These are phyloP conservation scores for Metschnikowia drakensbergensis DNA, from an alignment of 805 yeast genomes.

Conservation along the genomic window DNA sequence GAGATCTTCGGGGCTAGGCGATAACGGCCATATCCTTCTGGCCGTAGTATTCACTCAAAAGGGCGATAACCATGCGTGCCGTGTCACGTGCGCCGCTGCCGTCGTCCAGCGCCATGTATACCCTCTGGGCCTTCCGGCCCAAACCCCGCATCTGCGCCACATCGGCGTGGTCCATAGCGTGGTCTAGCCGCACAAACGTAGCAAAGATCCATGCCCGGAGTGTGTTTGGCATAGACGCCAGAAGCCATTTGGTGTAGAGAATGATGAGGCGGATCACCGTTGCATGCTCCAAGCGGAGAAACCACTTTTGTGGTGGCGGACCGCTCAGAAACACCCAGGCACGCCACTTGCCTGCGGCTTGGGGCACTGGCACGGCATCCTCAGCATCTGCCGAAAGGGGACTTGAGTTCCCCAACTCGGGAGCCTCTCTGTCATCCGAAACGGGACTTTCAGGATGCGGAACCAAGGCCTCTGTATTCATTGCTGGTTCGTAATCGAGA, in stretches of 20 bases:
- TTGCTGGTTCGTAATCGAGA: no score
- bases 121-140: conserved; percentile 36
- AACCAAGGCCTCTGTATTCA: no score
- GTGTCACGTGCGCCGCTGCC: conserved; percentile 11
- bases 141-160: conserved; percentile 32
- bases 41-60: conserved; percentile 33
- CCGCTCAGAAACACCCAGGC: conserved; percentile 22
- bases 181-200: conserved; percentile 34
- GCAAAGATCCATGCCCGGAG: conserved; percentile 37
- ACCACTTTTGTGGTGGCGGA: conserved; percentile 27
- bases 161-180: conserved; percentile 31
- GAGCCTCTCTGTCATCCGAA: no score
- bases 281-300: conserved; percentile 28
- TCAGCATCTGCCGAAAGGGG: background rate
- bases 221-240: conserved; percentile 23
- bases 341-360: conserved; percentile 31
- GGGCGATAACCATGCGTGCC: conserved; percentile 23
- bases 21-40: conserved; percentile 28
- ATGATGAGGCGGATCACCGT: conserved; percentile 33
- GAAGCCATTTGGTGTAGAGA: conserved; percentile 37
- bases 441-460: no score
- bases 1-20: background rate
- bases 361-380: conserved; percentile 16
- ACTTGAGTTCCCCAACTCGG: no score
- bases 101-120: conserved; percentile 9